These are phyloP conservation scores for Capsella bursapastoris DNA, from an alignment of 345 rosid species.

Conservation along the genomic window DNA sequence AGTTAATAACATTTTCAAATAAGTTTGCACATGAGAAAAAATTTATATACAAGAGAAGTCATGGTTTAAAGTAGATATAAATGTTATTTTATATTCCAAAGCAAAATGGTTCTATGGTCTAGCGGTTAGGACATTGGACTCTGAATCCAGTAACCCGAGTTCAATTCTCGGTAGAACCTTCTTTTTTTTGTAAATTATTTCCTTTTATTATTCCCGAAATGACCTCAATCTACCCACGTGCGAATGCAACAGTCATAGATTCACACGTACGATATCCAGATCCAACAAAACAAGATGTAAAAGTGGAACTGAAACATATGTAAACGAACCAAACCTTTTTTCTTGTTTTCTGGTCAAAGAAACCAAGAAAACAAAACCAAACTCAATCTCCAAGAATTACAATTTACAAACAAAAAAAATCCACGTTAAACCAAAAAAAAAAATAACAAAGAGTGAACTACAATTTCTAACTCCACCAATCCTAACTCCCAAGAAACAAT, in stretches of 20 bases:
- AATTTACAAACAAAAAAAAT: constrained; percentile 28
- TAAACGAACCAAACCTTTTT: background rate
- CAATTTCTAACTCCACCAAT: constrained; percentile 29
- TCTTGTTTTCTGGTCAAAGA: constrained; percentile 14
- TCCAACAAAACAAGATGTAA: background rate
- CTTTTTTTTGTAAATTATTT: background rate
- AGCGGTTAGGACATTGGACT: constrained; percentile 93
- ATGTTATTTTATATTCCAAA: fast-evolving
- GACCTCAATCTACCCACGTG: background rate
- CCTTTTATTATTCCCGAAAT: background rate
- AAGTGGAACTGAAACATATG: background rate
- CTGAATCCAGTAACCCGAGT: constrained; percentile 97
- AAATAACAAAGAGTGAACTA: constrained; percentile 8
- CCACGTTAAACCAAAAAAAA: constrained; percentile 7
- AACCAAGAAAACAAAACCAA: constrained; percentile 11
- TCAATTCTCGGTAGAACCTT: constrained; percentile 93
- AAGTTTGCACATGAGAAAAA: too few relatives aligned
- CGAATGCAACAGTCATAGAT: background rate
- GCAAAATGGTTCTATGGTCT: constrained; percentile 68
- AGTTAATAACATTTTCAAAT: too few relatives aligned
- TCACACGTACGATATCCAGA: constrained; percentile 35
- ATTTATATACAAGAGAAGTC: too few relatives aligned
- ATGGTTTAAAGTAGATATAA: too few relatives aligned
- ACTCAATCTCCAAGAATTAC: constrained; percentile 37
- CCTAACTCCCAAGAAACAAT: constrained; percentile 2